Percentiles rank a stretch among this genome's conserved stretches.
Evolutionary conservation across 768 basidiomycete species (phyloP).

Genomic region (Rhodotorula paludigena): DNA sequence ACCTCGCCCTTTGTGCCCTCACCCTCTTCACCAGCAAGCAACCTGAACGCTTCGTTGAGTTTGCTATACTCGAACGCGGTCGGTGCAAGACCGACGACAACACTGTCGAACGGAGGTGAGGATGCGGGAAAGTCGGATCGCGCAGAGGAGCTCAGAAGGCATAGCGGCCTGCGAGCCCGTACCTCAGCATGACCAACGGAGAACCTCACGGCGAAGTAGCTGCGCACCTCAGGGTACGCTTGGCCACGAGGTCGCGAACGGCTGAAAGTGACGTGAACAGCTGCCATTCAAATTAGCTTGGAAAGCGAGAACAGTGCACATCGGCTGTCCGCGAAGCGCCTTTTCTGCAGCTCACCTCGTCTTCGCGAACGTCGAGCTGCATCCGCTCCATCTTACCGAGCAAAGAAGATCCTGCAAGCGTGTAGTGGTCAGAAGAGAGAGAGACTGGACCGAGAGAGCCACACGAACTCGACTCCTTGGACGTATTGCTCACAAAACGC

Average conservation of each 20-base stretch:
- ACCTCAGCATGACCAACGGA: not conserved
- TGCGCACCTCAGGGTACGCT: constrained; percentile 49
- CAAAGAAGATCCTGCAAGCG: constrained; percentile 41
- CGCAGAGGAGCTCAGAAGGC: constrained; percentile 55
- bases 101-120: constrained; percentile 53
- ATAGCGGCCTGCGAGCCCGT: constrained; percentile 52
- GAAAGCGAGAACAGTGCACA: too few species aligned
- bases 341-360: constrained; percentile 52
- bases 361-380: constrained; percentile 53
- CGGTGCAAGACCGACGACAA: constrained; percentile 63
- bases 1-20: constrained; percentile 32
- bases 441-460: not conserved
- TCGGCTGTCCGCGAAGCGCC: too few species aligned
- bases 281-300: too few species aligned
- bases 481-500: constrained; percentile 65
- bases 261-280: constrained; percentile 63
- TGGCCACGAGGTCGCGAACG: constrained; percentile 52
- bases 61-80: constrained; percentile 54
- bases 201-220: not conserved
- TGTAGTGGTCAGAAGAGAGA: constrained; percentile 7
- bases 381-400: constrained; percentile 52
- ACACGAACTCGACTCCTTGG: constrained; percentile 56
- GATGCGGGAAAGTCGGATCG: constrained; percentile 48
- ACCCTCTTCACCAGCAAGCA: constrained; percentile 49
- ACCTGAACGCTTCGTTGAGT: constrained; percentile 64